Percentiles rank a stretch among this genome's conserved stretches.
phyloP scores from a whole-genome alignment of 306 rosid genomes.

The Trifolium subterraneum region DNA sequence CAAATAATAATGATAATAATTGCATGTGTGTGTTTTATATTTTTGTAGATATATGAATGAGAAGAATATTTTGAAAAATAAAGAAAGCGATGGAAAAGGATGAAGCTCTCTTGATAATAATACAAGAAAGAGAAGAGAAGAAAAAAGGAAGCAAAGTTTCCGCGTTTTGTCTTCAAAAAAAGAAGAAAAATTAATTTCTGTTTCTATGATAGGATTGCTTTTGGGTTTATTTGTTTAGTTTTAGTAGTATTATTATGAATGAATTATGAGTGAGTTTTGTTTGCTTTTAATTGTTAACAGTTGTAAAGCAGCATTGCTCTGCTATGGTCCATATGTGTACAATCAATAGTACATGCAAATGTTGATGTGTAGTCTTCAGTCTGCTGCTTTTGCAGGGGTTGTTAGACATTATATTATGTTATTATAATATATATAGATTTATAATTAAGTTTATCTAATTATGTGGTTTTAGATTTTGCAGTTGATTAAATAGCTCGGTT shows the following conservation, averaged over 20 bases:
- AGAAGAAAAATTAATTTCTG: constrained; percentile 29
- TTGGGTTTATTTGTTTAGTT: background rate
- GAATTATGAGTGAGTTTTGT: too few species aligned
- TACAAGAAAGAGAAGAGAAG: constrained; percentile 5
- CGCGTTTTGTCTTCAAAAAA: constrained; percentile 35
- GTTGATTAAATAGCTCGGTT: background rate
- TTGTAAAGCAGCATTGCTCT: constrained; percentile 45
- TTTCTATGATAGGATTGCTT: constrained; percentile 16
- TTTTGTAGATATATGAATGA: constrained; percentile 42
- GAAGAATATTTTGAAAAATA: constrained; percentile 48
- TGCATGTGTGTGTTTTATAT: background rate
- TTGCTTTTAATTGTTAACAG: constrained; percentile 39
- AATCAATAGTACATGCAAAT: constrained; percentile 32
- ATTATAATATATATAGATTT: background rate
- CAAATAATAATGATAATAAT: background rate
- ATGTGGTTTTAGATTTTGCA: background rate
- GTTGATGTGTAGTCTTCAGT: constrained; percentile 45
- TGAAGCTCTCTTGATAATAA: constrained; percentile 27
- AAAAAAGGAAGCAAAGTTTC: constrained; percentile 57
- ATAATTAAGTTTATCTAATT: background rate
- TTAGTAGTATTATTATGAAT: background rate
- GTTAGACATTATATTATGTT: constrained; percentile 14
- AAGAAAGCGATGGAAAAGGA: constrained; percentile 54
- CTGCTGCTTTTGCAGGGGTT: constrained; percentile 49
- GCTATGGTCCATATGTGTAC: constrained; percentile 26